phyloP scores from a whole-genome alignment of 179 eudicot species.

The Nepenthes alata region DNA sequence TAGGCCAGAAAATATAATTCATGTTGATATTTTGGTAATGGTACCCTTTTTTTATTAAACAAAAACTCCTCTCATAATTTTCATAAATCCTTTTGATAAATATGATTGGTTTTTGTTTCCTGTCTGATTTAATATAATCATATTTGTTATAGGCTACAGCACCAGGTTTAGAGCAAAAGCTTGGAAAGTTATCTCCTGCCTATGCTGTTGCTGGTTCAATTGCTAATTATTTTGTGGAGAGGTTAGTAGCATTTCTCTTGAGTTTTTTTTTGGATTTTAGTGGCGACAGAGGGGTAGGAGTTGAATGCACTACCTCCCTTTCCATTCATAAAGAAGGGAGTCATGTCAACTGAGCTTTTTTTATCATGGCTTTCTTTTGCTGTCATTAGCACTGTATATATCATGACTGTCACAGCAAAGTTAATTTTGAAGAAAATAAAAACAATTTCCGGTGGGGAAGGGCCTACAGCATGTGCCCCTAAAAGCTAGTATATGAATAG shows the following conservation, averaged over 20 bases:
- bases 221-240: constrained; percentile 68
- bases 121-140: background rate
- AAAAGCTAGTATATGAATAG: too few relatives aligned
- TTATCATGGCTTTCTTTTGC: too few relatives aligned
- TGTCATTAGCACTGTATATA: too few relatives aligned
- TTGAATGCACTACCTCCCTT: too few relatives aligned
- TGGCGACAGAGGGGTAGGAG: too few relatives aligned
- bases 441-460: too few relatives aligned
- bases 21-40: background rate
- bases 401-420: too few relatives aligned
- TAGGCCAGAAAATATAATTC: background rate
- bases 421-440: too few relatives aligned
- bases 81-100: background rate
- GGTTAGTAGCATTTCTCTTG: constrained; percentile 30
- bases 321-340: too few relatives aligned
- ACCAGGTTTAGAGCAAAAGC: constrained; percentile 31
- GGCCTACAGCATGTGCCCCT: too few relatives aligned
- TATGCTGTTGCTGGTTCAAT: constrained; percentile 78
- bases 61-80: background rate
- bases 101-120: background rate
- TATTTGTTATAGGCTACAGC: constrained; percentile 48
- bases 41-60: background rate
- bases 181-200: constrained; percentile 67
- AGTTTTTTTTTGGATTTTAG: too few relatives aligned
- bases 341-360: too few relatives aligned